Evolutionary conservation across 257 asterid species (phyloP).

Genomic region (Solanum chaucha): DNA sequence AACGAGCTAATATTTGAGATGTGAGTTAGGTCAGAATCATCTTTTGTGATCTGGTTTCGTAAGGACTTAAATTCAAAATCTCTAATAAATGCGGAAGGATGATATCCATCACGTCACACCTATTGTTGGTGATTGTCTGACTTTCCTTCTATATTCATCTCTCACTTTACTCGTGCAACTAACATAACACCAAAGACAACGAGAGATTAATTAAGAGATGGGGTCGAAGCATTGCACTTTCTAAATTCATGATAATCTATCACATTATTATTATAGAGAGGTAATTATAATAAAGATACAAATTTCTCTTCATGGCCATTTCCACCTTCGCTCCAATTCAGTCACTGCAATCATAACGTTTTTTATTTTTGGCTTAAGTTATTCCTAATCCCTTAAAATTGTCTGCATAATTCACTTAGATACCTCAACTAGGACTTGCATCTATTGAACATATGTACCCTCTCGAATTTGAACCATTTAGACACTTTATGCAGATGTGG

Average conservation of each 20-base stretch:
- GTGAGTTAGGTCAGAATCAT: no score
- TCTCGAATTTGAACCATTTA: no score
- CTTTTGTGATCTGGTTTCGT: no score
- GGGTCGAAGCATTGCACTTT: conserved; percentile 24
- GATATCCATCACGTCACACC: not conserved
- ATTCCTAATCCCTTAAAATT: no score
- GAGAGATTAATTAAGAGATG: not conserved
- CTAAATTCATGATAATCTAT: not conserved
- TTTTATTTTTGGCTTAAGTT: no score
- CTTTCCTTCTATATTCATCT: not conserved
- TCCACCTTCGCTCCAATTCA: not conserved
- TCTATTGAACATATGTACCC: no score
- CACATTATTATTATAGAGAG: not conserved
- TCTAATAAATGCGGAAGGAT: rapidly evolving
- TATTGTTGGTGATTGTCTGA: not conserved
- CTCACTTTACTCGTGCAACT: conserved; percentile 22
- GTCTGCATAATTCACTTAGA: no score
- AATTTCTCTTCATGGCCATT: not conserved
- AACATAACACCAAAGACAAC: conserved; percentile 15
- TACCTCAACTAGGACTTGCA: no score
- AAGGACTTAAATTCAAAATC: not conserved
- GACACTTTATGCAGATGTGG: no score
- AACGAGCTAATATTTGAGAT: not conserved
- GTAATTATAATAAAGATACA: not conserved
- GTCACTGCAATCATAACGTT: not conserved